Conservation (phyloP, 2,329 filamentous ascomycete genomes). For the Microsporum ferrugineum region DNA sequence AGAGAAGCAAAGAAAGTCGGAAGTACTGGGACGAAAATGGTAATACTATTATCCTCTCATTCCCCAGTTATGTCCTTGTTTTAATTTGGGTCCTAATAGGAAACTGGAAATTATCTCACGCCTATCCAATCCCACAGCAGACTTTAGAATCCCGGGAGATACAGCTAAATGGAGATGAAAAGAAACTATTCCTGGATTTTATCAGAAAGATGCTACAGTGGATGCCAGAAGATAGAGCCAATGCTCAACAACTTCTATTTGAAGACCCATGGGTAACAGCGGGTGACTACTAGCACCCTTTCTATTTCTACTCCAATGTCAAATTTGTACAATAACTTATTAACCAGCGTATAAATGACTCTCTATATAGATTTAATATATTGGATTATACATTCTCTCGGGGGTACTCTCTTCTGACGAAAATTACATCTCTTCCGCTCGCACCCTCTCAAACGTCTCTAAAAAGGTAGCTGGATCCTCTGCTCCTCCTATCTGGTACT, state of each 20-base stretch:
- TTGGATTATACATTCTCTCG: too few species aligned
- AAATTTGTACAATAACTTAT: too few species aligned
- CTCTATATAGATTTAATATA: not conserved
- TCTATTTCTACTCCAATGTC: too few species aligned
- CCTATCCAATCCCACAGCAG: constrained; percentile 8
- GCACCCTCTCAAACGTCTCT: constrained; percentile 52
- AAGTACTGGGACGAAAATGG: constrained; percentile 11
- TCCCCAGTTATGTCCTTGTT: not conserved
- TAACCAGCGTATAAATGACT: not conserved
- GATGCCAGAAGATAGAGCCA: constrained; percentile 23
- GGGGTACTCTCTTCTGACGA: too few species aligned
- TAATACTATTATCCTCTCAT: not conserved
- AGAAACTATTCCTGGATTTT: constrained; percentile 23
- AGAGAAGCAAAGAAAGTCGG: not conserved
- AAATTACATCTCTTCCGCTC: constrained; percentile 25
- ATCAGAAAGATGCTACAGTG: constrained; percentile 23
- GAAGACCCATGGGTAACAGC: not conserved
- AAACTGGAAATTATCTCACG: constrained; percentile 7
- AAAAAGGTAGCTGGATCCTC: constrained; percentile 59
- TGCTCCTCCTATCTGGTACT: constrained; percentile 57
- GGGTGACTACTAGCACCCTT: not conserved
- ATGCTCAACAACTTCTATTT: constrained; percentile 21
- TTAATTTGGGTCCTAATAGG: not conserved
- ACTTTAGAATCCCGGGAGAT: not conserved
- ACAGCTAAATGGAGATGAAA: constrained; percentile 19